Conservation (phyloP, 345 rosid species). For the Eucalyptus regnans region DNA sequence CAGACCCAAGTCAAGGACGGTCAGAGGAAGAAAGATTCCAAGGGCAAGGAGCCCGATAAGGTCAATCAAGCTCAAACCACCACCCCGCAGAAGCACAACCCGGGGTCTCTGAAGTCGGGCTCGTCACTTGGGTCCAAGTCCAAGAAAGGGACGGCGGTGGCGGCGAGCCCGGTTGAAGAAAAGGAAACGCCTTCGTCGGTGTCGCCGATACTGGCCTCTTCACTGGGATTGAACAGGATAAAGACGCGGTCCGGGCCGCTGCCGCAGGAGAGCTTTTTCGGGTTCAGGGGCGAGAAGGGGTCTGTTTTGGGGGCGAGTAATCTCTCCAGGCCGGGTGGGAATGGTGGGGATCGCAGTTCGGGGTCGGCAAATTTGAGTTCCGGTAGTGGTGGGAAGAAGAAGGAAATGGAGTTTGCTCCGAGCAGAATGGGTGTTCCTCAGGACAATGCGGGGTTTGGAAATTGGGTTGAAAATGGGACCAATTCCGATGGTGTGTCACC, state of each 20-base stretch:
- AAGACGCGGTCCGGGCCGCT: constrained; percentile 97
- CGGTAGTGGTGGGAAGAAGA: constrained; percentile 34
- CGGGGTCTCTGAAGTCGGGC: neutral
- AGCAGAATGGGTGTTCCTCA: constrained; percentile 32
- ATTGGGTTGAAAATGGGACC: constrained; percentile 20
- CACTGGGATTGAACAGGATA: constrained; percentile 85
- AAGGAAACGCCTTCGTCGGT: constrained; percentile 39
- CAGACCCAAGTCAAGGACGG: constrained; percentile 53
- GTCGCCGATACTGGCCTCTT: constrained; percentile 83
- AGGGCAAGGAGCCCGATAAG: constrained; percentile 28
- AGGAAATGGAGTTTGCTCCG: constrained; percentile 19
- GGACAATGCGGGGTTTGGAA: constrained; percentile 4
- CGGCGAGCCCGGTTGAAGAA: constrained; percentile 3
- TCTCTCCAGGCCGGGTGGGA: constrained; percentile 48
- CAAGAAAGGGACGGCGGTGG: constrained; percentile 2
- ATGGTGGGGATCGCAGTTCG: constrained; percentile 16
- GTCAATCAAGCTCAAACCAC: neutral
- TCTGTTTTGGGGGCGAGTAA: constrained; percentile 55
- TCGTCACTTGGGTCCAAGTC: constrained; percentile 8
- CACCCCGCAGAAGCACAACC: constrained; percentile 1
- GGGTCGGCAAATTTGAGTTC: constrained; percentile 1
- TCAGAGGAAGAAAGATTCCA: constrained; percentile 45
- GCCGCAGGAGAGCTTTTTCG: constrained; percentile 76
- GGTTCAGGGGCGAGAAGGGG: constrained; percentile 52
- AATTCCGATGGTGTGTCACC: constrained; percentile 28